Evolutionary conservation across 768 basidiomycete species (phyloP), one percentile per base, ranked within the genome.

Genomic region (Russula emetica): DNA sequence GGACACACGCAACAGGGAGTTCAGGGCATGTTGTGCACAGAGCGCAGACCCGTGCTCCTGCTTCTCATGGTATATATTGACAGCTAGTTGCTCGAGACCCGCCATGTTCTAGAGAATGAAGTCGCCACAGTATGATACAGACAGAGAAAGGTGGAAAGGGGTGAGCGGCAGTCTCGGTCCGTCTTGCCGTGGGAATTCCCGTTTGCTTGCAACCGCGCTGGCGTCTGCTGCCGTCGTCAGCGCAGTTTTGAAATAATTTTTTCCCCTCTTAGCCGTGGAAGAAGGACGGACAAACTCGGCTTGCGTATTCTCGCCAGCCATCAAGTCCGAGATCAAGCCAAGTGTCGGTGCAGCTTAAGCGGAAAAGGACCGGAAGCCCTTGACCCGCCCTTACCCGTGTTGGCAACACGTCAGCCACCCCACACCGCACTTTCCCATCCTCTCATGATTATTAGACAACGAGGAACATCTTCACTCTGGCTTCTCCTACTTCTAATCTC

Each of bases 11-110:
- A 93, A 78, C 22, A 94, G 78, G 20, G 83, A 83, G 72, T 93
- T 94, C 36, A 94, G 78, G 9, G 92, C 90, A 75, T 94, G 90
- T 71, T 93, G 91, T 14, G 91, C 92, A 72, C 92, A 94, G 34
- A 93, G 81, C 83, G 89, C 89, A 2, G 90, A 91, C 26, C 89
- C 90, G 61, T 75, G 67, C 71, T 92, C 82, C 73, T 94, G 91
- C 65, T 73, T 82, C 71, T 93, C 90, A 73, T 92, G 89, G 72
- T 92, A 92, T 62, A 93, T 87, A 11, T 80, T 71, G 9, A 78
- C 72, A 14, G 78, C 68, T 11, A 92, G 78, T 32, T 68, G 69
- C 68, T 88, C 83, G 42, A 88, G 76, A 55, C 80, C 79, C 32
- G 85, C 78, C 87, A 89, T 90, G 58, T 61, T 20, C 26, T 51